Evolutionary conservation across 306 rosid species (phyloP).

Genomic region (Pyrus bretschneideri): DNA sequence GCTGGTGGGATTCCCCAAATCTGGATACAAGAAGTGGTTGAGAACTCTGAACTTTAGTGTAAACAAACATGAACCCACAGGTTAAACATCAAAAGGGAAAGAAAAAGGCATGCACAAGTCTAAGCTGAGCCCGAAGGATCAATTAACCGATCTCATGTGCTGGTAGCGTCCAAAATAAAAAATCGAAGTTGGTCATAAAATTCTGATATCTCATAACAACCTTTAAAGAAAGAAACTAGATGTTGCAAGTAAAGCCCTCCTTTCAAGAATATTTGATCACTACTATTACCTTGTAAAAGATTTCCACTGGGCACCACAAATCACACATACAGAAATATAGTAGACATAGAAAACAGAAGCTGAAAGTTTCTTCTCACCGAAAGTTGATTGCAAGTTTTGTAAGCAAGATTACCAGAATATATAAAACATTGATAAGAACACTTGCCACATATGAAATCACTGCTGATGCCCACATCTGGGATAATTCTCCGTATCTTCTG

Average conservation of each 20-base stretch:
- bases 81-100: background rate
- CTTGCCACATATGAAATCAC: constrained; percentile 93
- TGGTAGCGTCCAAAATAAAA: background rate
- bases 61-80: background rate
- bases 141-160: background rate
- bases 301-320: background rate
- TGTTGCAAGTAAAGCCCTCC: background rate
- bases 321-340: background rate
- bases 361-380: background rate
- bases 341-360: background rate
- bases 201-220: background rate
- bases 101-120: background rate
- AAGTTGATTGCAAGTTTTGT: background rate
- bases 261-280: background rate
- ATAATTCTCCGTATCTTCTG: constrained; percentile 61
- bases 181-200: background rate
- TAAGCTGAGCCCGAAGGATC: too few relatives aligned
- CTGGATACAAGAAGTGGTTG: too few relatives aligned
- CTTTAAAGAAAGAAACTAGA: background rate
- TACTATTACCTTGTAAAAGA: background rate
- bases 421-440: background rate
- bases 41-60: too few relatives aligned
- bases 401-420: background rate
- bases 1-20: too few relatives aligned
- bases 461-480: constrained; percentile 88